Evolutionary conservation across 2,329 filamentous ascomycete species (phyloP), one percentile per base, ranked within the genome.

Genomic region (Cladorrhinum sp.): DNA sequence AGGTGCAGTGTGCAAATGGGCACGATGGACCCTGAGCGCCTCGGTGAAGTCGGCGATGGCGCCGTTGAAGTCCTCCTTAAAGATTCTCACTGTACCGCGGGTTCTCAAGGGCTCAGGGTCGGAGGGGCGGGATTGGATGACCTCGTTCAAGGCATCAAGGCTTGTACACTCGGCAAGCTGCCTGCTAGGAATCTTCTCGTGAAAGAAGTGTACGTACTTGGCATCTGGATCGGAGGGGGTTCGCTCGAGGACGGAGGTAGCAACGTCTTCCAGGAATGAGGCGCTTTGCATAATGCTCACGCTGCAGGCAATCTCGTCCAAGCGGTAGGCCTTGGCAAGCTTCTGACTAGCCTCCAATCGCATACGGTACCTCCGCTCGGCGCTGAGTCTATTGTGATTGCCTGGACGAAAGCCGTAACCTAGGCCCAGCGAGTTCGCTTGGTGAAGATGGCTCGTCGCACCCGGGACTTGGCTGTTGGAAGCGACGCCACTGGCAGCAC

Each of bases 141-240:
- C 85, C 38, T 90, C 83, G 70, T 87, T 79, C 65, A 96, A 73
- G 3, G 86, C 80, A 56, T 83, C 77, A 59, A 93, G 74, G 63
- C 84, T 87, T 8, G 90, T 93, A 67, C 83, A 87, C 68, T 91
- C 85, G 36, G 86, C 88, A 71, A 95, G 78, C 71, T 89, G 86
- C 48, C 88, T 79, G 45, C 86, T 89, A 1, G 90, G 89, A 24
- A 95, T 93, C 81, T 93, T 95, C 75, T 96, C 90, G 75, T 93
- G 90, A 73, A 96, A 96, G 76, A 93, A 95, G 71, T 95, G 89
- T n/a, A 95, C 91, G 71, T 95, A 95, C 73, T 88, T 89, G 25
- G 90, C 91, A 69, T 95, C 89, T 49, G 80, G 75, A 69, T 92
- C 86, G 55, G 80, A 72, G n/a, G 85, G 79, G 62, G 84, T 87